Percentiles rank a stretch among this genome's conserved stretches.
These are phyloP conservation scores for Saturnispora ahearnii DNA, from an alignment of 805 yeast species.

Conservation along the genomic window DNA sequence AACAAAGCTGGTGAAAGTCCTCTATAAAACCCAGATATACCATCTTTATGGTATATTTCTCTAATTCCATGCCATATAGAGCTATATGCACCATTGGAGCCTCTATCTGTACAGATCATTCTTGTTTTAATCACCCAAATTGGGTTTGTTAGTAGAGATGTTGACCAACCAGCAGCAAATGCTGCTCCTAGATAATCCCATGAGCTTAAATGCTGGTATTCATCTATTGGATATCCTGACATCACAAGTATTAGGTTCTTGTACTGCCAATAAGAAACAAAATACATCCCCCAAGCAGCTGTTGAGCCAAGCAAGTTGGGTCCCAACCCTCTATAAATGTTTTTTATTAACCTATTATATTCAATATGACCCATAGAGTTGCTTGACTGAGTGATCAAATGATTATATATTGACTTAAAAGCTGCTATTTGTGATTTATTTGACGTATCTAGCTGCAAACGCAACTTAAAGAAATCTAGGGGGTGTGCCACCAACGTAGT, in stretches of 20 bases:
- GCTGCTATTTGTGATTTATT: conserved; percentile 25
- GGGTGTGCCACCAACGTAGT: conserved; percentile 86
- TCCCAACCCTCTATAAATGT: conserved; percentile 63
- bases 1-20: conserved; percentile 72
- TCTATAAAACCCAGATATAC: conserved; percentile 66
- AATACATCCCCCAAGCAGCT: conserved; percentile 83
- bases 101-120: conserved; percentile 50
- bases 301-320: conserved; percentile 82
- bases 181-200: conserved; percentile 46
- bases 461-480: conserved; percentile 71
- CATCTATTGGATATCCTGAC: conserved; percentile 9
- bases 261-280: conserved; percentile 60
- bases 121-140: conserved; percentile 94
- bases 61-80: conserved; percentile 48
- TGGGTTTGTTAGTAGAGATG: conserved; percentile 79
- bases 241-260: conserved; percentile 28
- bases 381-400: conserved; percentile 13
- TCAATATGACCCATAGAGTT: conserved; percentile 2
- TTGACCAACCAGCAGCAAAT: conserved; percentile 62
- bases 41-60: conserved; percentile 43
- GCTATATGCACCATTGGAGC: conserved; percentile 42
- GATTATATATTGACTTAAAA: conserved; percentile 19
- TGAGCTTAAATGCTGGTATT: conserved; percentile 32
- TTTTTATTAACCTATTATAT: conserved; percentile 16
- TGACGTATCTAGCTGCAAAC: conserved; percentile 58